Percentiles rank a stretch among this genome's conserved stretches.
These are phyloP conservation scores for Daucus carota DNA, from an alignment of 129 eudicot genomes.

Conservation along the genomic window DNA sequence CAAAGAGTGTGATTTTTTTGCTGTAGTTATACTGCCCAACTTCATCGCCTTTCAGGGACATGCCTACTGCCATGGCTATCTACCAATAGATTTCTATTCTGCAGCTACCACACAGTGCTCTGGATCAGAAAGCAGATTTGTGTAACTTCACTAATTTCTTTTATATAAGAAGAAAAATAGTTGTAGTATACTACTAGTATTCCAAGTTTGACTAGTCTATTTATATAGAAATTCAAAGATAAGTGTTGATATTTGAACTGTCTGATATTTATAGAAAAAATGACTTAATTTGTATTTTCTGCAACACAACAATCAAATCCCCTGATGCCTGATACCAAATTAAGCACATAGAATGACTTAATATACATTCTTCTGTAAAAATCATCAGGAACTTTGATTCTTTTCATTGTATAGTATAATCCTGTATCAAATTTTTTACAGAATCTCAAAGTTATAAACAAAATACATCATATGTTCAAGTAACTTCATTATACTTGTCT, in stretches of 20 bases:
- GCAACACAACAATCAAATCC: neutral
- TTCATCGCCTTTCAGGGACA: conserved; percentile 11
- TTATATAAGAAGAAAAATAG: neutral
- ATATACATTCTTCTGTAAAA: neutral
- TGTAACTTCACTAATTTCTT: neutral
- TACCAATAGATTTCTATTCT: neutral
- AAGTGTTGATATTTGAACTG: neutral
- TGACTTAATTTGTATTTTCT: neutral
- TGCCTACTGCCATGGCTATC: conserved; percentile 38
- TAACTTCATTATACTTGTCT: conserved; percentile 11
- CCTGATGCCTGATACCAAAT: neutral
- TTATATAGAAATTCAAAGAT: neutral
- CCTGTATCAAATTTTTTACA: neutral
- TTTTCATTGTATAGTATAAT: neutral
- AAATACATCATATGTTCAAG: neutral
- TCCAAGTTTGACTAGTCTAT: neutral
- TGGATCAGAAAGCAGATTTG: neutral
- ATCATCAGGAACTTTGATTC: neutral
- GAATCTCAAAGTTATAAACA: neutral
- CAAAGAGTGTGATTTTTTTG: conserved; percentile 38
- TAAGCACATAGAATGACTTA: neutral
- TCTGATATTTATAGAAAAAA: neutral
- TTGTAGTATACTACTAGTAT: neutral
- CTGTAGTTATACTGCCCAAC: conserved; percentile 33
- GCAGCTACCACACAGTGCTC: neutral